Conservation (phyloP, 768 basidiomycete genomes). For the Lentinula aciculospora region DNA sequence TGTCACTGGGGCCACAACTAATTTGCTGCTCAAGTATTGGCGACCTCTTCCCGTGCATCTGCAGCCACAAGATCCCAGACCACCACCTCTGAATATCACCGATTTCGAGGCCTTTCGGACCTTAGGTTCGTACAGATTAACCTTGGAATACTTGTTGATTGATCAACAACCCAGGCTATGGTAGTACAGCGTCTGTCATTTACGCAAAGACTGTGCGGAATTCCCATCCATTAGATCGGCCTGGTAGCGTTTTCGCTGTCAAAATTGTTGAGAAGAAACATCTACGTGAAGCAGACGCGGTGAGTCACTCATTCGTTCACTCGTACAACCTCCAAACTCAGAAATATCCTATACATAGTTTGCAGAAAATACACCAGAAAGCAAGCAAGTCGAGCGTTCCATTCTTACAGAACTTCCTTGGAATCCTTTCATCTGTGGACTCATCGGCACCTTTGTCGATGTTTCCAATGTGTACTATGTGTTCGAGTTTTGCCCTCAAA, state of each 20-base stretch:
- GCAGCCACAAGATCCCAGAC: conserved; percentile 28
- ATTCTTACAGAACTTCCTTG: conserved; percentile 38
- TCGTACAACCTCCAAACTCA: background rate
- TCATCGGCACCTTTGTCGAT: conserved; percentile 42
- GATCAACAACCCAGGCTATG: conserved; percentile 26
- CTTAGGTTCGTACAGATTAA: conserved; percentile 25
- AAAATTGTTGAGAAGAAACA: conserved; percentile 34
- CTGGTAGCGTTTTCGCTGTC: conserved; percentile 37
- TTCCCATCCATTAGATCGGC: conserved; percentile 24
- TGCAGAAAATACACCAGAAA: conserved; percentile 11
- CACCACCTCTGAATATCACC: conserved; percentile 25
- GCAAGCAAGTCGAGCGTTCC: conserved; percentile 36
- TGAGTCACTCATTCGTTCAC: conserved; percentile 12
- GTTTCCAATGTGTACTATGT: conserved; percentile 40
- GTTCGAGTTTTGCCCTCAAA: conserved; percentile 44
- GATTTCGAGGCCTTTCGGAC: conserved; percentile 38
- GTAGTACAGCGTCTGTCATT: conserved; percentile 35
- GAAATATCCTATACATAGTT: conserved; percentile 9
- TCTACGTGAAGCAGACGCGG: conserved; percentile 25
- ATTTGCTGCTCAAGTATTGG: background rate
- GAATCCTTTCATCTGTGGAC: conserved; percentile 47
- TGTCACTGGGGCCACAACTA: background rate
- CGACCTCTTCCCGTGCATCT: conserved; percentile 1
- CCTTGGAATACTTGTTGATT: background rate
- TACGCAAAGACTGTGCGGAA: conserved; percentile 29